Conservation (phyloP, 257 asterid species). For the Hygrophila difformis region DNA sequence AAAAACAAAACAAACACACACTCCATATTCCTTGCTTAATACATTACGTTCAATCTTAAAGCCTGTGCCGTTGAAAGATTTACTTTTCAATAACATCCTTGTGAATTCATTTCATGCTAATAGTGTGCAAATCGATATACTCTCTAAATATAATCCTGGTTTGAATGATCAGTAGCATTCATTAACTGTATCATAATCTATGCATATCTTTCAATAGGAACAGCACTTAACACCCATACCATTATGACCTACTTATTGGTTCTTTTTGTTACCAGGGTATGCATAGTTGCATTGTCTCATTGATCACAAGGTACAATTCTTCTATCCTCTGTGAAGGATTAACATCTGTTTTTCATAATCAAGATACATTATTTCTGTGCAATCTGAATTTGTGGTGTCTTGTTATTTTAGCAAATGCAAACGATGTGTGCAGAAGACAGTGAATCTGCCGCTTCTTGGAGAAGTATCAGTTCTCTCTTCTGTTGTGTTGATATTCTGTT, state of each 20-base stretch:
- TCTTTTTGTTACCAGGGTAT: constrained; percentile 64
- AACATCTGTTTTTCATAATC: constrained; percentile 9
- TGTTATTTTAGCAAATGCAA: constrained; percentile 79
- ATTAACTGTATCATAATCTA: background rate
- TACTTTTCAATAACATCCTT: no score
- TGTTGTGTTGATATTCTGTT: constrained; percentile 49
- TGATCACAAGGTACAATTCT: constrained; percentile 54
- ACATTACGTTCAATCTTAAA: no score
- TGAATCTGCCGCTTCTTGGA: constrained; percentile 71
- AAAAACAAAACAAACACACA: no score
- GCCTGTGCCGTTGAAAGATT: no score
- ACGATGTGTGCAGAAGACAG: constrained; percentile 46
- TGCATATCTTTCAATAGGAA: constrained; percentile 8
- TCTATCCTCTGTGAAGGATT: constrained; percentile 6
- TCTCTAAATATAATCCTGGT: no score
- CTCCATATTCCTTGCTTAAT: no score
- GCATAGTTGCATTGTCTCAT: constrained; percentile 83
- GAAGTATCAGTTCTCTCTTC: constrained; percentile 73
- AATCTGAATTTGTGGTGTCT: constrained; percentile 11
- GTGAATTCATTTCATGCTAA: no score
- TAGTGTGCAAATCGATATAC: no score
- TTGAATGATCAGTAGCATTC: background rate
- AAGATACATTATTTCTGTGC: constrained; percentile 11
- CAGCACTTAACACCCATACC: background rate
- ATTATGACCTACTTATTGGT: constrained; percentile 12